phyloP scores from a whole-genome alignment of 345 rosid species.

The Eucalyptus pauciflora region DNA sequence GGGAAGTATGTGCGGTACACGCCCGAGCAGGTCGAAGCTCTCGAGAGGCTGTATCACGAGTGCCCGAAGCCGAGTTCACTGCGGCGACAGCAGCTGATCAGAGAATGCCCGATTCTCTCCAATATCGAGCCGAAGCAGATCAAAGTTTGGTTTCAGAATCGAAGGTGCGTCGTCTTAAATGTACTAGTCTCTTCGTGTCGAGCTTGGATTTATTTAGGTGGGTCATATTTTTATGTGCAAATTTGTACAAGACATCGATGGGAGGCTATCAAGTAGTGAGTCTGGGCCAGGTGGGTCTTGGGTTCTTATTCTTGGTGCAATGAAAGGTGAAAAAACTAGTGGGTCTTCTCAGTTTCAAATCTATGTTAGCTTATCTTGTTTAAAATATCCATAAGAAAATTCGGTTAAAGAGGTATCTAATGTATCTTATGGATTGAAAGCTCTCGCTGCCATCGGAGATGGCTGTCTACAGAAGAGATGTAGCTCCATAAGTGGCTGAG shows the following conservation, averaged over 20 bases:
- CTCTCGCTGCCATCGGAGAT: background rate
- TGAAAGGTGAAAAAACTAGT: background rate
- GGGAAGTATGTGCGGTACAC: constrained; percentile 77
- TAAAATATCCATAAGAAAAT: background rate
- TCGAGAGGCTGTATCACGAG: constrained; percentile 59
- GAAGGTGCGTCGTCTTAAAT: constrained; percentile 24
- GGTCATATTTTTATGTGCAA: background rate
- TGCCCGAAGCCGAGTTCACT: constrained; percentile 79
- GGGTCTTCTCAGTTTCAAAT: background rate
- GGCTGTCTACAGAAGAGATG: background rate
- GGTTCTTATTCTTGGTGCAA: background rate
- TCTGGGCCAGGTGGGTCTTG: background rate
- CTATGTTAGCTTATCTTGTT: background rate
- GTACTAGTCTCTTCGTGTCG: background rate
- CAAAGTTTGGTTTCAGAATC: constrained; percentile 83
- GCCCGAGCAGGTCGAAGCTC: constrained; percentile 76
- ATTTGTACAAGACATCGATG: background rate
- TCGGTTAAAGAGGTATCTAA: background rate
- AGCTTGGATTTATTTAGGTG: background rate
- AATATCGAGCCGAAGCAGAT: constrained; percentile 81
- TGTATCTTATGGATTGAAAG: background rate
- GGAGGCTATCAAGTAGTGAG: background rate
- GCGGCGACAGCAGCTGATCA: constrained; percentile 67
- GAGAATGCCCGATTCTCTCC: constrained; percentile 72
- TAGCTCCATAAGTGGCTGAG: background rate